Evolutionary conservation across 208 protist species (phyloP), one percentile per base, ranked within the genome.

Genomic region (Polymyxa betae): DNA sequence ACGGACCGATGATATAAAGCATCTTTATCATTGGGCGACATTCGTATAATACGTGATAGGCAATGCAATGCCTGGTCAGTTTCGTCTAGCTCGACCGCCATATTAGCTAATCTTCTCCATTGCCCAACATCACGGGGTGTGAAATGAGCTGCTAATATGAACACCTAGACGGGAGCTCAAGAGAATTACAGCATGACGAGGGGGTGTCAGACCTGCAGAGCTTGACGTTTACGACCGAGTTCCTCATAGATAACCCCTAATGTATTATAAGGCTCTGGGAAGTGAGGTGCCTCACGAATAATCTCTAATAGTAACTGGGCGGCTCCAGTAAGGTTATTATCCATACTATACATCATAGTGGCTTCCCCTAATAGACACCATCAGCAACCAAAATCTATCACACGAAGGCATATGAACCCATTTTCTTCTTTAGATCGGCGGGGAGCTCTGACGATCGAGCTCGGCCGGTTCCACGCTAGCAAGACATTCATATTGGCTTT

Each of bases 131-230:
- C 72, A 35, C 72, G n/a, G 35, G 72, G 72, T 35, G 72, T 35
- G n/a, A 82, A 82, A 82, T 82, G 72, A 43, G 72, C 72, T 35
- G 72, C 72, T 38, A 82, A n/a, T 5, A 82, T n/a, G 35, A 82
- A 82, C 24, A 60, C 49, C 49, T 60, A 29, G 5, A 24, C 12
- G 24, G 24, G 49, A 60, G 12, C 24, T 60, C 49, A 29, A 29
- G 24, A 29, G 5, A 60, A 29, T 29, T 24, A 60, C 24, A 60
- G 49, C 5, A 60, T 24, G 24, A 60, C 49, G 12, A 24, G 49
- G 24, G 24, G 12, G 24, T 29, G 24, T 24, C 49, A 29, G 72
- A 82, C 72, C 40, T 82, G 72, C 72, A 82, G 72, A 5, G 72
- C 72, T n/a, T 82, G 72, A 5, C 35, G 5, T 82, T 5, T 5